Evolutionary conservation across 2,329 filamentous ascomycete species (phyloP).

Genomic region (Lachnellula hyalina): DNA sequence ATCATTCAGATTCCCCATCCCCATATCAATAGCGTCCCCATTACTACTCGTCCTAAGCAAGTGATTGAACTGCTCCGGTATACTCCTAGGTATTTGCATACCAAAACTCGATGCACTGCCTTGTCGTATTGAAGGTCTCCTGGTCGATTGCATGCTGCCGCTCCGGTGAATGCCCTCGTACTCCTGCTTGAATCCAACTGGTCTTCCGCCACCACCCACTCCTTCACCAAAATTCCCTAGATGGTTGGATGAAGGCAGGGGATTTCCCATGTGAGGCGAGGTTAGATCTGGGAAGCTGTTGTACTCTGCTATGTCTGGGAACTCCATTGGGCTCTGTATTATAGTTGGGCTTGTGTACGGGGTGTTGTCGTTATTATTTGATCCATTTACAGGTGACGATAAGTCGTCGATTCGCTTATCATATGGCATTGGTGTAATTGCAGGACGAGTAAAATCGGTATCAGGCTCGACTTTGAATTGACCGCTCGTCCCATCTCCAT

Average conservation of each 20-base stretch:
- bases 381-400: slow-evolving; percentile 18
- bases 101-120: slow-evolving; percentile 18
- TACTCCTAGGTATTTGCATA: slow-evolving; percentile 23
- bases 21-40: slow-evolving; percentile 7
- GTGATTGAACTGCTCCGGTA: slow-evolving; percentile 23
- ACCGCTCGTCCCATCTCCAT: slow-evolving; percentile 24
- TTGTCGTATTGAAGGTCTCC: slow-evolving; percentile 25
- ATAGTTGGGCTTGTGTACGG: slow-evolving; percentile 23
- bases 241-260: slow-evolving; percentile 1
- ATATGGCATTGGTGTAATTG: slow-evolving; percentile 18
- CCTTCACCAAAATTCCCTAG: slow-evolving; percentile 16
- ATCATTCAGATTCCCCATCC: neutral
- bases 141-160: slow-evolving; percentile 7
- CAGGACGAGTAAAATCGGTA: slow-evolving; percentile 17
- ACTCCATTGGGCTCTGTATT: slow-evolving; percentile 25
- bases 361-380: slow-evolving; percentile 15
- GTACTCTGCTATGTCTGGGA: slow-evolving; percentile 19
- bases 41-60: slow-evolving; percentile 20
- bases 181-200: slow-evolving; percentile 21
- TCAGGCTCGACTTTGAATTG: slow-evolving; percentile 29
- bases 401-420: slow-evolving; percentile 28
- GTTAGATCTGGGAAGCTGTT: slow-evolving; percentile 20
- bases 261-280: slow-evolving; percentile 11
- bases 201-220: slow-evolving; percentile 14
- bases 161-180: slow-evolving; percentile 16